A percentile compares a stretch with the other conserved stretches of the same genome.
Conservation (phyloP, 2,329 filamentous ascomycete genomes). For the Xylaria sp. region DNA sequence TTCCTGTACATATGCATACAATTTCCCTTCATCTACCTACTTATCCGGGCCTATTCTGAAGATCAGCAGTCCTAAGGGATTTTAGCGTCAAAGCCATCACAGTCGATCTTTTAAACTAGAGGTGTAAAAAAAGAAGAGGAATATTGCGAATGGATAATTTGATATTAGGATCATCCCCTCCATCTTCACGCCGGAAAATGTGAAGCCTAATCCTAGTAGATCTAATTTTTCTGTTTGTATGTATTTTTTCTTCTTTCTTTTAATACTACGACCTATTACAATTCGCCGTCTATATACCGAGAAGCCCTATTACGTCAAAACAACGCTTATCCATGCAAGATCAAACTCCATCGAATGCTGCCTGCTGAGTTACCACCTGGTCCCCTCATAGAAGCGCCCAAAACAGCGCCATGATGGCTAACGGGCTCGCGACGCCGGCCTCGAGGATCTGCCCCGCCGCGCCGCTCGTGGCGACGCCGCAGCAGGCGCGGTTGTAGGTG, state of each 20-base stretch:
- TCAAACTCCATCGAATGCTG: slow-evolving; percentile 2
- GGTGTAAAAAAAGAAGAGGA: no score
- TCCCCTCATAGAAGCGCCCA: slow-evolving; percentile 22
- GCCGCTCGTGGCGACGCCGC: slow-evolving; percentile 45
- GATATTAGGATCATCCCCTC: neutral
- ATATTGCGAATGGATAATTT: neutral
- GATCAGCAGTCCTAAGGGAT: neutral
- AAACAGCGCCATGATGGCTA: slow-evolving; percentile 16
- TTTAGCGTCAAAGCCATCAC: neutral
- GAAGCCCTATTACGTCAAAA: slow-evolving; percentile 5
- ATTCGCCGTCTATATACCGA: neutral
- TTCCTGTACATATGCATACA: neutral
- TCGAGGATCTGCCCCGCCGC: slow-evolving; percentile 4
- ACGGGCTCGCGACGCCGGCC: slow-evolving; percentile 14
- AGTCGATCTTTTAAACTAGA: neutral
- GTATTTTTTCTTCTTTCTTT: no score
- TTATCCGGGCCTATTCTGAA: neutral
- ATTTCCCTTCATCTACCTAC: neutral
- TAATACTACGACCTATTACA: neutral
- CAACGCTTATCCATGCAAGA: slow-evolving; percentile 16
- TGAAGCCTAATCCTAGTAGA: no score
- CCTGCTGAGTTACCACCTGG: neutral
- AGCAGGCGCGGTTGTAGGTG: slow-evolving; percentile 64
- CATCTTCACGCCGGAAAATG: no score
- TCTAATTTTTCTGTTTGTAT: no score